A percentile compares a stretch with the other conserved stretches of the same genome.
phyloP scores from a whole-genome alignment of 139 green algal genomes.

The Micractinium conductrix region DNA sequence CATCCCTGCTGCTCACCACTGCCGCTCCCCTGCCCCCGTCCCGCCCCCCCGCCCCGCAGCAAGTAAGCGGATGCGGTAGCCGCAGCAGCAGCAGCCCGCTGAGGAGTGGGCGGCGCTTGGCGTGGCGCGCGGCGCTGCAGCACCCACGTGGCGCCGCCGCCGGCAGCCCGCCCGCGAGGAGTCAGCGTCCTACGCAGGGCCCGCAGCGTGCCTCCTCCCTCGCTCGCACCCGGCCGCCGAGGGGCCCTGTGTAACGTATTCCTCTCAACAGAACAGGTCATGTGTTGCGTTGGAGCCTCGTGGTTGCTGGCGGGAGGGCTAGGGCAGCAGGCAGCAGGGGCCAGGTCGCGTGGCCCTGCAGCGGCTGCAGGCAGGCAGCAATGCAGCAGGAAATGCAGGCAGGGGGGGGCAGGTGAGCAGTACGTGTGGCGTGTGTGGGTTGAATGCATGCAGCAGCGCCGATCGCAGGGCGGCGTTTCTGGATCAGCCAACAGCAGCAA shows the following conservation, averaged over 20 bases:
- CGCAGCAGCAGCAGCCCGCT: conserved; percentile 32
- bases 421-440: too few species aligned
- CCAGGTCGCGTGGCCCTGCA: too few species aligned
- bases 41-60: background rate
- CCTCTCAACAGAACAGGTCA: too few species aligned
- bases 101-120: conserved; percentile 11
- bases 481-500: too few species aligned
- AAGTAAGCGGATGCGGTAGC: conserved; percentile 24
- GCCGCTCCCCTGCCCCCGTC: background rate
- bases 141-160: background rate
- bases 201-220: background rate
- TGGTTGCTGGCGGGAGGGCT: too few species aligned
- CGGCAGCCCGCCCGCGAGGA: background rate
- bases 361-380: too few species aligned
- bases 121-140: background rate
- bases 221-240: background rate
- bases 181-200: conserved; percentile 4
- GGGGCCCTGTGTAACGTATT: conserved; percentile 16
- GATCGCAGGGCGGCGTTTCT: too few species aligned
- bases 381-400: too few species aligned
- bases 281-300: too few species aligned
- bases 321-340: too few species aligned
- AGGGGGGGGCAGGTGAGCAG: too few species aligned
- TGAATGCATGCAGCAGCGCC: too few species aligned
- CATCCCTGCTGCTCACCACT: background rate